Evolutionary conservation across 805 yeast genomes (phyloP), one percentile per base, ranked within the genome.

Genomic region (Yamadazyma olivae): DNA sequence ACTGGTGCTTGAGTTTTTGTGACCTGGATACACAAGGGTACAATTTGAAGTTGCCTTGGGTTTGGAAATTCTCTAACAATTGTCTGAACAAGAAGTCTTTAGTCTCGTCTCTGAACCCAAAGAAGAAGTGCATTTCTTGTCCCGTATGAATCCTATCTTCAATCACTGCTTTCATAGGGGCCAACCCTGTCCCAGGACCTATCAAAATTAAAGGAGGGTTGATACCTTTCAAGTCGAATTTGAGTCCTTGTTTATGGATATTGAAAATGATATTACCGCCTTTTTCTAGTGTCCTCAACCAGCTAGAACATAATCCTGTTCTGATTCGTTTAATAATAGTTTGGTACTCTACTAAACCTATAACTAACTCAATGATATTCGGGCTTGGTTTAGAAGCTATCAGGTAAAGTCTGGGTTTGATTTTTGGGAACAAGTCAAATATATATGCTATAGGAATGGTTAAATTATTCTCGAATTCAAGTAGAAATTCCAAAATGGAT

Each of bases 161-260:
- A 10, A 91, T 70, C 27, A 90, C 51, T 1, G 86, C 74, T 50
- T 87, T 76, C 74, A 91, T 79, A 2, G 99, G 99, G 0, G 99
- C 99, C 8, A 93, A 69, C 2, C 99, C 99, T 0, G 98, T 95
- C 3, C 99, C 99, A 0, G 99, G 95, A 1, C 91, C 83, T 3
- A 91, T 71, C 74, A 91, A 66, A 3, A 93, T 61, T 17, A 84
- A 60, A 0, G 95, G 55, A 29, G 59, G 54, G 25, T 32, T 7
- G 33, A 54, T 39, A 10, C 27, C 41, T 3, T 26, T 30, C 5
- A 49, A 40, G 7, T 23, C 23, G 10, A 73, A 61, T 27, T 57
- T 58, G 29, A 79, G 44, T 10, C 65, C 56, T 43, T 80, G 75
- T 20, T 59, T 55, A 38, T 74, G 71, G 6, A 82, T 43, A 17